Evolutionary conservation across 805 yeast species (phyloP).

Genomic region (Metschnikowia koreensis): DNA sequence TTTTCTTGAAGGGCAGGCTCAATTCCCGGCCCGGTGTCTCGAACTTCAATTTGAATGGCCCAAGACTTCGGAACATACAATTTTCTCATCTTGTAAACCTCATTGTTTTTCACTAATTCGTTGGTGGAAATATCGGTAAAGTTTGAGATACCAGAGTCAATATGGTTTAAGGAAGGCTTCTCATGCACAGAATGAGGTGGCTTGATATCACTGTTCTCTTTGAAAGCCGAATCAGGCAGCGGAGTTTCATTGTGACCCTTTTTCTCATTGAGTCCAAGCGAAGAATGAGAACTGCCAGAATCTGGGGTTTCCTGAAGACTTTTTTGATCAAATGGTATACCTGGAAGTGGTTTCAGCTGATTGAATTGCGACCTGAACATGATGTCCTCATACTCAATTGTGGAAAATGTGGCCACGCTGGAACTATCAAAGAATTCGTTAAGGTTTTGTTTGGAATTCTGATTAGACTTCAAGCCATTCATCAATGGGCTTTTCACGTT

Average conservation of each 20-base stretch:
- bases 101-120: slow-evolving; percentile 37
- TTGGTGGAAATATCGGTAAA: slow-evolving; percentile 14
- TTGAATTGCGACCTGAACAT: slow-evolving; percentile 39
- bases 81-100: slow-evolving; percentile 34
- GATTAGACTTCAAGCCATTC: background rate
- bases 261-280: slow-evolving; percentile 3
- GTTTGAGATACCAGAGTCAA: slow-evolving; percentile 1
- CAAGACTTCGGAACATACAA: slow-evolving; percentile 44
- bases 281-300: background rate
- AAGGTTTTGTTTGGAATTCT: slow-evolving; percentile 1
- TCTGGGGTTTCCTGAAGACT: background rate
- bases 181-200: background rate
- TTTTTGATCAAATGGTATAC: slow-evolving; percentile 1
- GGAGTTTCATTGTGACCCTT: background rate
- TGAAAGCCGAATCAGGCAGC: slow-evolving; percentile 3
- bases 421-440: slow-evolving; percentile 7
- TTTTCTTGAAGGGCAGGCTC: slow-evolving; percentile 75
- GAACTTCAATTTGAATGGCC: slow-evolving; percentile 69
- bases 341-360: slow-evolving; percentile 16
- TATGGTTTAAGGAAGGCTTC: slow-evolving; percentile 4
- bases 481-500: background rate
- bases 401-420: slow-evolving; percentile 35
- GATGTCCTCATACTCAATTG: slow-evolving; percentile 38
- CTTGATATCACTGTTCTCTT: background rate
- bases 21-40: slow-evolving; percentile 94